These are phyloP conservation scores for Saksenaea vasiformis DNA, from an alignment of 371 early-diverging fungal genomes.

Conservation along the genomic window DNA sequence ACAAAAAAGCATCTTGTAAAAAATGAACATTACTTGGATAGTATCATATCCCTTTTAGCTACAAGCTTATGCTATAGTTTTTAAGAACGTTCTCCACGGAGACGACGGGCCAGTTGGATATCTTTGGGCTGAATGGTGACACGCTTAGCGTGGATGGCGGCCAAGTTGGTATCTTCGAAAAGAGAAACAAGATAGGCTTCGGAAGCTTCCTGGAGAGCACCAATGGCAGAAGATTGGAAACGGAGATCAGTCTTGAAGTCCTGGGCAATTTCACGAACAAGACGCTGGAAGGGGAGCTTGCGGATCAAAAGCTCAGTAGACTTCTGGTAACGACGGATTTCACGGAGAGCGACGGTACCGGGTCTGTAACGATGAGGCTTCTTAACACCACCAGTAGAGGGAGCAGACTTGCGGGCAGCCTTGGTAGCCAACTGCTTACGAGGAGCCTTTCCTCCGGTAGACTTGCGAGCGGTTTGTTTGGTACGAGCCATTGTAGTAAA, in stretches of 20 bases:
- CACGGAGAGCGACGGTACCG: constrained; percentile 91
- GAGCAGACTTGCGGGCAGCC: constrained; percentile 86
- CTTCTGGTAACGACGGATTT: constrained; percentile 95
- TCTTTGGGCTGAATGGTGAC: constrained; percentile 93
- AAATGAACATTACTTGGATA: not conserved
- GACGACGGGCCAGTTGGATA: constrained; percentile 93
- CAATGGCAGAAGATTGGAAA: constrained; percentile 97
- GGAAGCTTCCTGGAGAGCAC: constrained; percentile 93
- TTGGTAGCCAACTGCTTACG: constrained; percentile 86
- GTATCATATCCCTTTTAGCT: not conserved
- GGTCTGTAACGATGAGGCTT: constrained; percentile 84
- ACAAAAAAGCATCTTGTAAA: not conserved
- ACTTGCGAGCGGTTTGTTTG: constrained; percentile 86
- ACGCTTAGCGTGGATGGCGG: constrained; percentile 95
- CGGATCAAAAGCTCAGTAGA: constrained; percentile 48
- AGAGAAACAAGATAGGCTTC: constrained; percentile 89
- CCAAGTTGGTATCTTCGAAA: constrained; percentile 93
- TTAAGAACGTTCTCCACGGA: constrained; percentile 87
- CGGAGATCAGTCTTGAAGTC: constrained; percentile 96
- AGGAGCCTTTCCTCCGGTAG: constrained; percentile 86
- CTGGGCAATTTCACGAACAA: constrained; percentile 94
- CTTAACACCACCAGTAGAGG: constrained; percentile 72
- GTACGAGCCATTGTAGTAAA: constrained; percentile 74
- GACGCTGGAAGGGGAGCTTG: constrained; percentile 95
- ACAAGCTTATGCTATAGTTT: not conserved